Evolutionary conservation across 495 filamentous ascomycete species (phyloP), one percentile per base, ranked within the genome.

Genomic region (Trichoderma erinaceum): DNA sequence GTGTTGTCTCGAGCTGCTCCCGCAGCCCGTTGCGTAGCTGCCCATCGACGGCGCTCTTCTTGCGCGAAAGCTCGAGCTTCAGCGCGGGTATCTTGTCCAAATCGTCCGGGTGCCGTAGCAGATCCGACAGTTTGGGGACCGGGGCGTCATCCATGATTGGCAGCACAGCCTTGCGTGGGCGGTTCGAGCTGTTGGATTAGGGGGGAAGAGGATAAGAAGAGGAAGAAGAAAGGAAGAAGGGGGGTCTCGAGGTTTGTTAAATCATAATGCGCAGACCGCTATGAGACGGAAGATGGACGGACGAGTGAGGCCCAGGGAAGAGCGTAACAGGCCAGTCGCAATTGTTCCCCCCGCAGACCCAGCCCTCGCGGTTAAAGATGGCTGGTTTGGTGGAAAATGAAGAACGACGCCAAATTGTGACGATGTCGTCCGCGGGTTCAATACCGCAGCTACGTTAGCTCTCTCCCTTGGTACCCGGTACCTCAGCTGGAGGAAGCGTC

Each of bases 11-110:
- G 64, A 98, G 84, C 79, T 99, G 95, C 68, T 95, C 92, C 66
- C 89, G 86, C 64, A 99, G 85, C 23, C 92, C 92, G 68, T 87
- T 84, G 67, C 92, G 91, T 46, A 99, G 89, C 79, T 95, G 92
- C 25, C 87, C 85, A 79, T 99, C 95, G 68, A 98, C 85, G 44
- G 88, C 91, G 25, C 86, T 84, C 76, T 99, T 99, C 85, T 98
- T 98, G 71, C 96, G 90, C 70, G 86, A 83, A 81, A 97, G 97
- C 76, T 99, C 95, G 72, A 91, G 85, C 79, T 95, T 96, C 73
- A 99, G 83, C 67, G 86, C 87, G 68, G 87, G 79, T 74, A 98
- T 93, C 82, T 97, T 99, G 82, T 98, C 94, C 68, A 99, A 89
- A 78, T 99, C 95, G 72, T 88, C 86, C n/a, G 86, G 85, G 73